phyloP scores from a whole-genome alignment of 371 early-diverging fungal species.

The Apophysomyces trapeziformis region DNA sequence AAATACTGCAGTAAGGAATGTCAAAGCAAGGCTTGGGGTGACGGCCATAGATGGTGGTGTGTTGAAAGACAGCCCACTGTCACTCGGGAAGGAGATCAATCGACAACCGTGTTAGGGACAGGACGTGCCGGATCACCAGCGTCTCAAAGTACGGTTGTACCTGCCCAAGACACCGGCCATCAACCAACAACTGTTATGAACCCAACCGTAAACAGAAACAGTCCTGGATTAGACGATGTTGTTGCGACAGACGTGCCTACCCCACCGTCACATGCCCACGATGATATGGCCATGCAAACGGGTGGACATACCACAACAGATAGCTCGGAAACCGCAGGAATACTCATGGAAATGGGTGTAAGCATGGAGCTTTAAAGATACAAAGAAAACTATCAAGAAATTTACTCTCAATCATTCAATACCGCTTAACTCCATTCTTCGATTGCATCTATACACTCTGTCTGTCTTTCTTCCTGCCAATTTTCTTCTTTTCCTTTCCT shows the following conservation, averaged over 20 bases:
- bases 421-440: not conserved
- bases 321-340: constrained; percentile 17
- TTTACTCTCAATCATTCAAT: not conserved
- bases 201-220: not conserved
- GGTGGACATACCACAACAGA: constrained; percentile 11
- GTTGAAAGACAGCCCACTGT: constrained; percentile 54
- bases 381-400: not conserved
- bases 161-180: not conserved
- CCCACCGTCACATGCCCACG: constrained; percentile 11
- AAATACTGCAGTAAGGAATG: constrained; percentile 79
- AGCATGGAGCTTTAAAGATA: constrained; percentile 23
- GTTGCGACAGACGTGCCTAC: constrained; percentile 6
- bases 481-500: not conserved
- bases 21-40: constrained; percentile 78
- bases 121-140: not conserved
- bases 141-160: not conserved
- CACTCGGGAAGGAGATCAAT: constrained; percentile 6
- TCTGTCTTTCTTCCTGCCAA: not conserved
- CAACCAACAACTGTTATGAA: not conserved
- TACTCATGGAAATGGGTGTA: constrained; percentile 30
- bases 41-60: constrained; percentile 84
- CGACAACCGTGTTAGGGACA: constrained; percentile 3
- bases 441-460: not conserved
- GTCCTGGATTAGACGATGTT: constrained; percentile 1
- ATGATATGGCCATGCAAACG: constrained; percentile 9